phyloP scores from a whole-genome alignment of 768 basidiomycete species.

The Mycena crocata region DNA sequence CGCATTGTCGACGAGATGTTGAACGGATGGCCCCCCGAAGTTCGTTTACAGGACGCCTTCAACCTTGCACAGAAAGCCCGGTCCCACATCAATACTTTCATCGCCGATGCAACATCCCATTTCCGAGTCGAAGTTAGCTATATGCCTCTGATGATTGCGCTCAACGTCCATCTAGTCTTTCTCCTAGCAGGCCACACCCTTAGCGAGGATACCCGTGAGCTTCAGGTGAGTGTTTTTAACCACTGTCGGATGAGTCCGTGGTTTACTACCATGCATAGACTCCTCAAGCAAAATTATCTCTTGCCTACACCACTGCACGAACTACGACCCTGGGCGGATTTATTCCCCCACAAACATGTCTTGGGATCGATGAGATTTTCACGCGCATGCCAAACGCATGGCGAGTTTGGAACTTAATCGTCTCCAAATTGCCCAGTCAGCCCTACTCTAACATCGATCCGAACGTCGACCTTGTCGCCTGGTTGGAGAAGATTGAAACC shows the following conservation, averaged over 20 bases:
- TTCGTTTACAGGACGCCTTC: neutral
- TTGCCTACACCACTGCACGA: constrained; percentile 1
- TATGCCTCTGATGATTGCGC: neutral
- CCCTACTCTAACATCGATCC: neutral
- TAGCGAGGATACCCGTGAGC: neutral
- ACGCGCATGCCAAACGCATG: constrained; percentile 3
- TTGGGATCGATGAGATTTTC: neutral
- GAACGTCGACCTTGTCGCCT: constrained; percentile 7
- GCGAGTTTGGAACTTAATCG: neutral
- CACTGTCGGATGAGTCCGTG: neutral
- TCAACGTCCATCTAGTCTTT: neutral
- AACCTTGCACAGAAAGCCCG: neutral
- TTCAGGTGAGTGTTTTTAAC: neutral
- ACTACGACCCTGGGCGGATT: neutral
- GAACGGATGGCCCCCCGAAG: neutral
- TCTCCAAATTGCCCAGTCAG: neutral
- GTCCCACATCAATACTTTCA: neutral
- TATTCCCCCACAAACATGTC: neutral
- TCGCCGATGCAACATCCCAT: neutral
- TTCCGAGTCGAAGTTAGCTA: too few species aligned
- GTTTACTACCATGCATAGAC: neutral
- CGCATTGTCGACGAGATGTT: neutral
- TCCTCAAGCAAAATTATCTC: neutral
- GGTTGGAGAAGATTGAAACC: constrained; percentile 6
- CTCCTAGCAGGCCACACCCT: neutral